Evolutionary conservation across 352 stramenopile genomes (phyloP), one percentile per base, ranked within the genome.

Genomic region (Pythium brachiatum): DNA sequence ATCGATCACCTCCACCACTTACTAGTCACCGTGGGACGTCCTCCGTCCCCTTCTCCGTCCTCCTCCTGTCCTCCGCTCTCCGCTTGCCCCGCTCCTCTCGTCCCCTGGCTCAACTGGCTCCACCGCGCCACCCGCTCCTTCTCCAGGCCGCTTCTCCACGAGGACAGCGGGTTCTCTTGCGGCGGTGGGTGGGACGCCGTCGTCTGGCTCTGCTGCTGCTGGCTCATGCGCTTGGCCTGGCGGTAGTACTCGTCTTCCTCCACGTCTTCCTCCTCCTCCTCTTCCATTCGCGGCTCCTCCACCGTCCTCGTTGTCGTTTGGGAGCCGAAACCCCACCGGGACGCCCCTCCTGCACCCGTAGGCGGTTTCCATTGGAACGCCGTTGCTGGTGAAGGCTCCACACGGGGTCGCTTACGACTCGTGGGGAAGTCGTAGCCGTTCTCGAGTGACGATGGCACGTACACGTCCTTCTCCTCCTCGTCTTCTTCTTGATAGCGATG

Each of bases 231-330:
- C 26, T 67, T 71, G 13, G 57, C 59, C n/a, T 43, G 51, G 6
- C 31, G 47, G 29, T 27, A 57, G 52, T 70, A 70, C 32, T 60
- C 57, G 50, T 70, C 63, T 4, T 70, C 50, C 53, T 59, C 34
- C 25, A 50, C 57, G 3, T 48, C 46, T n/a, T 57, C 23, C 16
- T 57, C 57, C 0, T 63, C 47, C 21, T 57, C 16, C n/a, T 63
- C 46, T 7, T 50, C 21, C 57, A 36, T 53, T 16, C 12, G 20
- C 12, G 21, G 44, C 20, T 52, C 38, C 38, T 48, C n/a, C 41
- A 7, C 41, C 7, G n/a, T 7, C 20, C 11, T 26, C n/a, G n/a
- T 7, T 25, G n/a, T 20, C 11, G 20, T 15, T 20, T 48, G 41
- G 1, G 41, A 48, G 9, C 41, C 41, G n/a, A 48, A 48, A 13